Evolutionary conservation across 1,284 basidiomycete species (phyloP), one percentile per base, ranked within the genome.

Genomic region (Ustilago esculenta): DNA sequence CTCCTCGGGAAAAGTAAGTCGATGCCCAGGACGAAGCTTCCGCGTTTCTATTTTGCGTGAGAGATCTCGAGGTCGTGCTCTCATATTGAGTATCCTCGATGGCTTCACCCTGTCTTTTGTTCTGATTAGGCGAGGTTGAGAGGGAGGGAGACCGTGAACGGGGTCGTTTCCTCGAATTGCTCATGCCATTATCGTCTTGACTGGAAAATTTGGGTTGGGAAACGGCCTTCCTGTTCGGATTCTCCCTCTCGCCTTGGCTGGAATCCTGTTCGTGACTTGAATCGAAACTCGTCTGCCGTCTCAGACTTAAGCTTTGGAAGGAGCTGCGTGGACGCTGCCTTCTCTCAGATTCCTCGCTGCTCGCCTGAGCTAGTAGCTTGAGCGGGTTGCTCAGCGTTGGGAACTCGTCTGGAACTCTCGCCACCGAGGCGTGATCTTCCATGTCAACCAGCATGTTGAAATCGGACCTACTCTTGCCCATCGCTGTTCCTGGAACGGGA

Each of bases 1-100:
- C 66, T 5, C 71, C 71, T 3, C 67, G 63, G 14, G 49, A 43
- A 27, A 73, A 73, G 54, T 73, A 73, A 27, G 55, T 66, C 8
- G 44, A 32, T 3, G 61, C 51, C 71, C 71, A 73, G 29, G 48
- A 29, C 3, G 20, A 29, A 12, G 27, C 27, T n/a, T n/a, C n/a
- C n/a, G 27, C 7, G 27, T 6, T 29, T 29, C 27, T 6, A 12
- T 29, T 29, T 29, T 29, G 27, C 7, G 7, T 29, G 27, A 6
- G 27, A n/a, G n/a, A n/a, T n/a, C n/a, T n/a, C n/a, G n/a, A n/a
- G n/a, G n/a, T n/a, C n/a, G n/a, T n/a, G n/a, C n/a, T n/a, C n/a
- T n/a, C n/a, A n/a, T n/a, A n/a, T n/a, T n/a, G n/a, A n/a, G n/a
- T n/a, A n/a, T n/a, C n/a, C n/a, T n/a, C n/a, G n/a, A n/a, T n/a